Evolutionary conservation across 2,329 filamentous ascomycete genomes (phyloP).

Genomic region (Penicillium glabrum): DNA sequence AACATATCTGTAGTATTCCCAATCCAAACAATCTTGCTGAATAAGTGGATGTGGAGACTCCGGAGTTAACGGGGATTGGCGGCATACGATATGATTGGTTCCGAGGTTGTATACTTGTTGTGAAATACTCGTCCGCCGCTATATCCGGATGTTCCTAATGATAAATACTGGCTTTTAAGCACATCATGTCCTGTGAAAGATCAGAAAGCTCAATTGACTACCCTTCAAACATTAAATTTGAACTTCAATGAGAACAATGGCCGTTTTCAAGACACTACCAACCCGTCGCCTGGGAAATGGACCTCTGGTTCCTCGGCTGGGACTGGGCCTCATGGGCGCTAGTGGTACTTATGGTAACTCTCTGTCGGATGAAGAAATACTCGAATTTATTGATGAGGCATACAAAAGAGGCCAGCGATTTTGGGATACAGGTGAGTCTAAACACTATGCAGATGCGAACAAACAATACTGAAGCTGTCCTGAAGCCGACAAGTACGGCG

Average conservation of each 20-base stretch:
- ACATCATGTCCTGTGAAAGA: not conserved
- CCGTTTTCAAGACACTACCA: slow-evolving; percentile 14
- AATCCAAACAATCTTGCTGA: not conserved
- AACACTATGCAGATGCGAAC: slow-evolving; percentile 6
- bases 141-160: not conserved
- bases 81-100: slow-evolving; percentile 9
- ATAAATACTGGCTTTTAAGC: not conserved
- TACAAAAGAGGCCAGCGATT: slow-evolving; percentile 44
- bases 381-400: slow-evolving; percentile 48
- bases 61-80: slow-evolving; percentile 10
- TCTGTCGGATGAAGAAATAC: slow-evolving; percentile 42
- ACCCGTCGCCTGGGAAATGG: slow-evolving; percentile 29
- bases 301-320: slow-evolving; percentile 27
- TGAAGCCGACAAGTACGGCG: slow-evolving; percentile 41
- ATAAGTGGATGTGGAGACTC: not conserved
- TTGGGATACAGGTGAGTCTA: slow-evolving; percentile 42
- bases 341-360: slow-evolving; percentile 31
- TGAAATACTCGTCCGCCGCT: slow-evolving; percentile 6
- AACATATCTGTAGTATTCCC: not conserved
- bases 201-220: not conserved
- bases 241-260: not conserved
- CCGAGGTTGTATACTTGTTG: not conserved
- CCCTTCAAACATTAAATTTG: not conserved
- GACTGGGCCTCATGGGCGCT: slow-evolving; percentile 30
- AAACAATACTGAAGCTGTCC: not conserved